Evolutionary conservation across 768 basidiomycete species (phyloP).

Genomic region (Strobilomyces confusus): DNA sequence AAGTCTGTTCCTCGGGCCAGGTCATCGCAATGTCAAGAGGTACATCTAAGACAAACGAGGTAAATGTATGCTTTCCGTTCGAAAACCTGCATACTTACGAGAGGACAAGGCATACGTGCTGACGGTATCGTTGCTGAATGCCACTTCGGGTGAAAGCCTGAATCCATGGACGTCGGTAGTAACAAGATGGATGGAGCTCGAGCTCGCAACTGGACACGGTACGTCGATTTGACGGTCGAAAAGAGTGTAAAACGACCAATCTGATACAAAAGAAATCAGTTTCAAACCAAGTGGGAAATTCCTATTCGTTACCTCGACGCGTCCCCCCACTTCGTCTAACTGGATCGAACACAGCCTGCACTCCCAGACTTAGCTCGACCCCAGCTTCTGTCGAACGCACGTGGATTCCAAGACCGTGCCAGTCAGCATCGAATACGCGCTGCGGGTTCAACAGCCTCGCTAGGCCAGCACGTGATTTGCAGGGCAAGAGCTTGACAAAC

Average conservation of each 20-base stretch:
- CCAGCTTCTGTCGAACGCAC: slow-evolving; percentile 59
- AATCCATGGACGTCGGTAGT: slow-evolving; percentile 43
- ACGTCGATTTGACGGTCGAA: slow-evolving; percentile 64
- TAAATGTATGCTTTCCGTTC: neutral
- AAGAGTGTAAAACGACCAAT: slow-evolving; percentile 69
- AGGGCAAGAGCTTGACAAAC: slow-evolving; percentile 91
- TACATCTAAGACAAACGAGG: slow-evolving; percentile 4
- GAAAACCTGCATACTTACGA: slow-evolving; percentile 32
- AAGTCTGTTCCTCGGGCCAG: slow-evolving; percentile 48
- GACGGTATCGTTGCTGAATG: slow-evolving; percentile 28
- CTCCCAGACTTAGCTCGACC: slow-evolving; percentile 61
- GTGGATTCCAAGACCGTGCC: slow-evolving; percentile 85
- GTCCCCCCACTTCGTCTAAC: slow-evolving; percentile 49
- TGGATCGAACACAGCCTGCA: slow-evolving; percentile 79
- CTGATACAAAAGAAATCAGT: slow-evolving; percentile 34
- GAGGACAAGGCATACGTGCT: slow-evolving; percentile 49
- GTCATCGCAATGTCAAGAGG: slow-evolving; percentile 55
- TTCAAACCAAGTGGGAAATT: neutral
- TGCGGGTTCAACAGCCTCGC: slow-evolving; percentile 83
- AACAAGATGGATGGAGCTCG: slow-evolving; percentile 50
- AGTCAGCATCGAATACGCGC: slow-evolving; percentile 82
- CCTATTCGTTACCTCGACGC: slow-evolving; percentile 47
- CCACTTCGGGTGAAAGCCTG: slow-evolving; percentile 51
- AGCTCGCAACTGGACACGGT: slow-evolving; percentile 65
- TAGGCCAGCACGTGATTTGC: slow-evolving; percentile 84